These are phyloP conservation scores for Danielia reshetovae DNA, from an alignment of 805 yeast species.

Conservation along the genomic window DNA sequence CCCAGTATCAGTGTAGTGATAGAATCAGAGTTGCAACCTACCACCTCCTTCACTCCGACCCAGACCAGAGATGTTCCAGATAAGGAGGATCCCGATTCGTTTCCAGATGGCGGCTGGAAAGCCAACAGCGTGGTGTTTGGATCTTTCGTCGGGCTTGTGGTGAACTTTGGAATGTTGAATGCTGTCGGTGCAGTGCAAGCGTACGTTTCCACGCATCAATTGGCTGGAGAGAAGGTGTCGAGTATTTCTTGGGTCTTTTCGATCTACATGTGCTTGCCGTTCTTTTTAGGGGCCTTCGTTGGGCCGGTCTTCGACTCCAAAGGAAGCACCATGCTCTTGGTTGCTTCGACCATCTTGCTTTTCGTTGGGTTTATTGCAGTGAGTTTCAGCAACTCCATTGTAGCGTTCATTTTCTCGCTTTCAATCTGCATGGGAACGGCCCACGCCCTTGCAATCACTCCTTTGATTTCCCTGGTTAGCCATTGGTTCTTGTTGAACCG, in stretches of 20 bases:
- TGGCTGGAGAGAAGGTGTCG: slow-evolving; percentile 41
- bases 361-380: slow-evolving; percentile 52
- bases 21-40: no score
- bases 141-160: slow-evolving; percentile 51
- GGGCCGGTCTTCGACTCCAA: slow-evolving; percentile 63
- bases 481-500: slow-evolving; percentile 63
- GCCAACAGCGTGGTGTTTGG: slow-evolving; percentile 60
- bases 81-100: no score
- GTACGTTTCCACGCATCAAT: slow-evolving; percentile 53
- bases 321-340: slow-evolving; percentile 48
- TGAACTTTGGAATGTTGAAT: slow-evolving; percentile 54
- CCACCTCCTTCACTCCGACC: no score
- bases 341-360: slow-evolving; percentile 28
- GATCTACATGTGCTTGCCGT: slow-evolving; percentile 45
- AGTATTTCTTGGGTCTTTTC: slow-evolving; percentile 65
- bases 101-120: slow-evolving; percentile 57
- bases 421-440: slow-evolving; percentile 52
- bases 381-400: slow-evolving; percentile 49
- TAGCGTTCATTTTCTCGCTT: slow-evolving; percentile 61
- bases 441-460: slow-evolving; percentile 56
- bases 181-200: slow-evolving; percentile 62
- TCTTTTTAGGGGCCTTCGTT: slow-evolving; percentile 26
- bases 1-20: no score
- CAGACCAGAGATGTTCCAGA: no score
- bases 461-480: slow-evolving; percentile 56